phyloP scores from a whole-genome alignment of 768 basidiomycete genomes.

The Mycena galopus region DNA sequence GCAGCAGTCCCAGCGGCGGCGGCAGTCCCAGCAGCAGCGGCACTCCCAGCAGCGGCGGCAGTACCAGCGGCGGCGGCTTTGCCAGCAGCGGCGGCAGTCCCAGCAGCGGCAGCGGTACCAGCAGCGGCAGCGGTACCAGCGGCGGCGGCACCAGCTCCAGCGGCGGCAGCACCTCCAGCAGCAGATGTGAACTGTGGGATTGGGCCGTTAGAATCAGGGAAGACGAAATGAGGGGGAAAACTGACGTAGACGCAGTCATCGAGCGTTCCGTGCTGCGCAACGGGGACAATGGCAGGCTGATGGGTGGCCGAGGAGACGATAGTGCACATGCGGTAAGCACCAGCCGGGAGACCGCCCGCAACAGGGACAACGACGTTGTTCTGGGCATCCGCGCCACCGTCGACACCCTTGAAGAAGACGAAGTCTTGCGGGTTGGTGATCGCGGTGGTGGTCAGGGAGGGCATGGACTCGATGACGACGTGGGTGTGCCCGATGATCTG shows the following conservation, averaged over 20 bases:
- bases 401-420: slow-evolving; percentile 69
- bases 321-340: slow-evolving; percentile 69
- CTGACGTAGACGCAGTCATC: slow-evolving; percentile 74
- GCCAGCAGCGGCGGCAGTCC: slow-evolving; percentile 9
- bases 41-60: background rate
- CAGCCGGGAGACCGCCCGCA: slow-evolving; percentile 66
- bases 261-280: slow-evolving; percentile 71
- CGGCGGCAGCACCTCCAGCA: slow-evolving; percentile 39
- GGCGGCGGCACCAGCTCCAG: slow-evolving; percentile 27
- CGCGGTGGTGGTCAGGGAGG: slow-evolving; percentile 56
- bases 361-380: slow-evolving; percentile 67
- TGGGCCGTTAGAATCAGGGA: background rate
- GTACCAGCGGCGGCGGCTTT: slow-evolving; percentile 17
- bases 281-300: slow-evolving; percentile 66
- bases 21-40: background rate
- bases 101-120: slow-evolving; percentile 29
- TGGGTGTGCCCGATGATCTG: slow-evolving; percentile 71
- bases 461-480: slow-evolving; percentile 66
- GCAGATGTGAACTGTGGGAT: slow-evolving; percentile 49
- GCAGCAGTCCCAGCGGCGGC: slow-evolving; percentile 3
- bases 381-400: slow-evolving; percentile 53
- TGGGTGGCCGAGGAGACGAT: slow-evolving; percentile 73
- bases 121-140: slow-evolving; percentile 33
- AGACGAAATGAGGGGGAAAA: slow-evolving; percentile 30
- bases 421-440: slow-evolving; percentile 65